Conservation (phyloP, 805 yeast species). For the Wickerhamiella shivajii region DNA sequence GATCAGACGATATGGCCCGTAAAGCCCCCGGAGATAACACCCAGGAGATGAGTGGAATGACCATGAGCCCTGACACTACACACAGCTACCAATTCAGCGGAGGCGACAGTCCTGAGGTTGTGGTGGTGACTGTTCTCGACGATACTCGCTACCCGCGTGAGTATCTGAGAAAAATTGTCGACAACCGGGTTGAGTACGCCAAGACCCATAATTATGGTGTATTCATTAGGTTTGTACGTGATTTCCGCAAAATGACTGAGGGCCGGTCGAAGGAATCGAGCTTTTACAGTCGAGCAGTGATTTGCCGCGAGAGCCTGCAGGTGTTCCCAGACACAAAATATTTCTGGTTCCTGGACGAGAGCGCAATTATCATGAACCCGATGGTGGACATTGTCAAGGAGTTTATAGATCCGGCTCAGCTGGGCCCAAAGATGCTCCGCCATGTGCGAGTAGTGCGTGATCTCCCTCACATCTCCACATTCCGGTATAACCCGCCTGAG, state of each 20-base stretch:
- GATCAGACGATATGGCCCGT: constrained; percentile 8
- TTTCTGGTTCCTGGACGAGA: constrained; percentile 71
- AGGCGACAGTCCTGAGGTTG: constrained; percentile 25
- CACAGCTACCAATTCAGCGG: constrained; percentile 15
- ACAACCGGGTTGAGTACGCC: constrained; percentile 82
- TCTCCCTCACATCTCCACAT: constrained; percentile 34
- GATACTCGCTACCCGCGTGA: constrained; percentile 51
- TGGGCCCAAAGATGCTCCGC: constrained; percentile 48
- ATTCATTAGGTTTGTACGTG: constrained; percentile 74
- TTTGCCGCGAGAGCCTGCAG: constrained; percentile 76
- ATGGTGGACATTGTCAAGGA: constrained; percentile 45
- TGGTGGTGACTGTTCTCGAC: constrained; percentile 73
- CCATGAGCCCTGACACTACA: constrained; percentile 7
- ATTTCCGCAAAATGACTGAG: constrained; percentile 32
- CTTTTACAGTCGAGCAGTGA: constrained; percentile 49
- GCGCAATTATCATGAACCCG: constrained; percentile 61
- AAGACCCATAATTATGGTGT: constrained; percentile 67
- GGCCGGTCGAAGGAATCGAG: constrained; percentile 15
- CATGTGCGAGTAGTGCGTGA: constrained; percentile 53
- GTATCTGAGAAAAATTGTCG: constrained; percentile 53
- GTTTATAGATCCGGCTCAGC: constrained; percentile 42
- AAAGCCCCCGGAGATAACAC: constrained; percentile 24
- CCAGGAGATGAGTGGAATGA: constrained; percentile 8
- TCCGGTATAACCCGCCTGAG: constrained; percentile 40
- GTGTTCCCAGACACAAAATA: constrained; percentile 86